Conservation (phyloP, 1,284 basidiomycete species). For the Phellopilus nigrolimitatus region DNA sequence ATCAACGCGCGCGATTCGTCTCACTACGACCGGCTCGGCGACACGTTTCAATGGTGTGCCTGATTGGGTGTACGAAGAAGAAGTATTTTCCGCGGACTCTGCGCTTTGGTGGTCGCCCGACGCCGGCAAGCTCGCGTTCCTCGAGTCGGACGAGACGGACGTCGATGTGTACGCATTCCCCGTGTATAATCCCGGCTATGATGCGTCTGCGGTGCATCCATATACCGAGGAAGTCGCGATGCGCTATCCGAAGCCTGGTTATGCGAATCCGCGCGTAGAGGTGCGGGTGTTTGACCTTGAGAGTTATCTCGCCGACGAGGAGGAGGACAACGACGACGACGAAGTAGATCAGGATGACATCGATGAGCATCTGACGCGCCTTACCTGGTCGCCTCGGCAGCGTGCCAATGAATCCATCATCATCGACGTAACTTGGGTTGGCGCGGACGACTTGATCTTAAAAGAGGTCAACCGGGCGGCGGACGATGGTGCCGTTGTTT, state of each 20-base stretch:
- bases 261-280: constrained; percentile 81
- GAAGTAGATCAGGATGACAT: constrained; percentile 31
- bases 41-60: constrained; percentile 92
- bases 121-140: constrained; percentile 76
- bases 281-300: constrained; percentile 80
- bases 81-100: constrained; percentile 71
- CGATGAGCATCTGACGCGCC: constrained; percentile 38
- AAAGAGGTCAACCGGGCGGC: constrained; percentile 87
- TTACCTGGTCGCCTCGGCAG: constrained; percentile 65
- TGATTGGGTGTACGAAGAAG: constrained; percentile 98
- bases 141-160: constrained; percentile 82
- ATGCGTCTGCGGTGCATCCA: constrained; percentile 65
- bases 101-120: constrained; percentile 93
- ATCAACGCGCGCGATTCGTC: constrained; percentile 53
- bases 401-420: constrained; percentile 65
- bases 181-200: constrained; percentile 81
- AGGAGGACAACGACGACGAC: constrained; percentile 6
- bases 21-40: constrained; percentile 79
- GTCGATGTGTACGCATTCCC: constrained; percentile 87
- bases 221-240: constrained; percentile 78
- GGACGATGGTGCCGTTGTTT: constrained; percentile 69
- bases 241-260: constrained; percentile 92
- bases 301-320: constrained; percentile 32
- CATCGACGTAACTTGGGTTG: constrained; percentile 84
- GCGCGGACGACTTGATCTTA: constrained; percentile 68